These are phyloP conservation scores for Amanita thiersii DNA, from an alignment of 768 basidiomycete species.

Conservation along the genomic window DNA sequence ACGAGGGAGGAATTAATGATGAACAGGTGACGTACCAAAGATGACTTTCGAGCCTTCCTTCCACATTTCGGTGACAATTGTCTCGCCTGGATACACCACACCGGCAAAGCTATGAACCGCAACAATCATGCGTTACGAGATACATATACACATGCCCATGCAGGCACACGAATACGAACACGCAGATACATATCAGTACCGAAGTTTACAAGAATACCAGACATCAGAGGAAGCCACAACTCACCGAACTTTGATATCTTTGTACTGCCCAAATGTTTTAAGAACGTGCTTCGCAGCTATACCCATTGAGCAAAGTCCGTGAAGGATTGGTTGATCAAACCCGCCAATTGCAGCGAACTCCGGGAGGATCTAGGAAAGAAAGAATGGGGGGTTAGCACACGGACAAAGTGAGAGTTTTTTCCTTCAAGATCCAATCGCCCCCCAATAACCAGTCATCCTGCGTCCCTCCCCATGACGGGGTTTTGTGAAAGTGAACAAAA, in stretches of 20 bases:
- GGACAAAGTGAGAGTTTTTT: too few species aligned
- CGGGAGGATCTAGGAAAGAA: slow-evolving; percentile 70
- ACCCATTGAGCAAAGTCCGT: slow-evolving; percentile 89
- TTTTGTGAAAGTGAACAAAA: too few species aligned
- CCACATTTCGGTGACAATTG: slow-evolving; percentile 97
- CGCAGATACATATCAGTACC: too few species aligned
- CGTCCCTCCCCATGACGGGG: too few species aligned
- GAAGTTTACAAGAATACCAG: neutral
- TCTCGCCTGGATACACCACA: slow-evolving; percentile 92
- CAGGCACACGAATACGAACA: too few species aligned
- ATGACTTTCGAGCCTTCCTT: slow-evolving; percentile 87
- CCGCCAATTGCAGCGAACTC: slow-evolving; percentile 94
- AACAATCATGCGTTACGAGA: neutral
- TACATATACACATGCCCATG: neutral
- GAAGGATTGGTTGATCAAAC: slow-evolving; percentile 84
- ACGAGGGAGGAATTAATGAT: neutral
- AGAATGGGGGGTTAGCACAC: too few species aligned
- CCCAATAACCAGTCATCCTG: too few species aligned
- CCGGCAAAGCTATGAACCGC: slow-evolving; percentile 63
- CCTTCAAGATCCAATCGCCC: too few species aligned
- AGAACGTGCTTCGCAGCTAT: slow-evolving; percentile 89
- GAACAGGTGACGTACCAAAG: slow-evolving; percentile 87
- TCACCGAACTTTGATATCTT: slow-evolving; percentile 92
- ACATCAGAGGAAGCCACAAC: slow-evolving; percentile 14
- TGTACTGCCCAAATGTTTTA: slow-evolving; percentile 77